Evolutionary conservation across 225 moss, liverwort and hornwort species (phyloP).

Genomic region (Ulota crispa): DNA sequence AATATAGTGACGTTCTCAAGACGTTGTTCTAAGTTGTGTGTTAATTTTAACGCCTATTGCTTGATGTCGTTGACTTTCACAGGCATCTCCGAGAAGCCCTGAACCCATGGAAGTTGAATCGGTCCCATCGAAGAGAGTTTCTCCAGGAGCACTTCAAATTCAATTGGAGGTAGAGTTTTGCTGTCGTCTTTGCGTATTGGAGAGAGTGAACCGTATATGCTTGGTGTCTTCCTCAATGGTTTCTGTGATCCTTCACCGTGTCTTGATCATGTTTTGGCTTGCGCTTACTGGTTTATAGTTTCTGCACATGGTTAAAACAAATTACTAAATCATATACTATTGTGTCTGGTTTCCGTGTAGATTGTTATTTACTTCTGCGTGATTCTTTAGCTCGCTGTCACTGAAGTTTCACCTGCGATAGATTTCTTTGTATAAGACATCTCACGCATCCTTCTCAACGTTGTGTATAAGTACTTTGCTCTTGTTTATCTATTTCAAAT

Average conservation of each 20-base stretch:
- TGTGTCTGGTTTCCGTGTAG: neutral
- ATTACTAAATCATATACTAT: neutral
- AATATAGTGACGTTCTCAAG: neutral
- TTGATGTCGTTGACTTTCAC: neutral
- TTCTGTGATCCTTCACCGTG: neutral
- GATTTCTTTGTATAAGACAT: neutral
- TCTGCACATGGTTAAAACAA: neutral
- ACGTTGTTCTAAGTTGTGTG: neutral
- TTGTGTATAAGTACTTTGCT: neutral
- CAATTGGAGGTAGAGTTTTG: slow-evolving; percentile 46
- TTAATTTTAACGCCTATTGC: neutral
- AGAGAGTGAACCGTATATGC: neutral
- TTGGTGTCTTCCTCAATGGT: neutral
- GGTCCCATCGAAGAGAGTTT: slow-evolving; percentile 8
- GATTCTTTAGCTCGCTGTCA: neutral
- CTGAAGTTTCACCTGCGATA: neutral
- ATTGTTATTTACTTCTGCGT: neutral
- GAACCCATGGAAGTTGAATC: slow-evolving; percentile 18
- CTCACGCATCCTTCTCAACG: neutral
- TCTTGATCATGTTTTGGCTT: neutral
- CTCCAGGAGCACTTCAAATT: slow-evolving; percentile 49
- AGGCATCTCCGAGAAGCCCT: slow-evolving; percentile 49
- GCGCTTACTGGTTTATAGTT: neutral
- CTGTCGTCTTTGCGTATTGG: neutral
- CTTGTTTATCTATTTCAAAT: neutral